Evolutionary conservation across 345 rosid genomes (phyloP).

Genomic region (Lumnitzera racemosa): DNA sequence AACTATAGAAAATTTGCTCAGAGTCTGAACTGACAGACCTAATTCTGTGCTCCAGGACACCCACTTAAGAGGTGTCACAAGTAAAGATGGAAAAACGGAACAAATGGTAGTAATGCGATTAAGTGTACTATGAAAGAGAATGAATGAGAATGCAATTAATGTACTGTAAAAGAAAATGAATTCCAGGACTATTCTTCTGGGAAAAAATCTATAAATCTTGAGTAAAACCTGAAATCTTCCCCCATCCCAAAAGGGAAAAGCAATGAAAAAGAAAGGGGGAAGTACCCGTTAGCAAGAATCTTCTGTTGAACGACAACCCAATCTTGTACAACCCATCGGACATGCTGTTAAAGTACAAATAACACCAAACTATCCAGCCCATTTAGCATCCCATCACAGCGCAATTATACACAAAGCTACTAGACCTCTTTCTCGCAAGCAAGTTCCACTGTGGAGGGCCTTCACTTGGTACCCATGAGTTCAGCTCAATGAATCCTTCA

Average conservation of each 20-base stretch:
- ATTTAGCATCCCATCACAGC: constrained; percentile 95
- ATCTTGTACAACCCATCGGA: constrained; percentile 29
- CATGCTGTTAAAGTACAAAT: constrained; percentile 18
- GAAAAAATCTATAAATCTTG: constrained; percentile 46
- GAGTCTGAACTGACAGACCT: too few relatives aligned
- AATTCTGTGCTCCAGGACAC: too few relatives aligned
- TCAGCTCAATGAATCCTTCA: constrained; percentile 77
- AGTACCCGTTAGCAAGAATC: constrained; percentile 53
- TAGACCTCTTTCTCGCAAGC: constrained; percentile 67
- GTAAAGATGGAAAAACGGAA: too few relatives aligned
- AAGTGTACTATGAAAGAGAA: too few relatives aligned
- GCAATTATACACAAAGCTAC: constrained; percentile 90
- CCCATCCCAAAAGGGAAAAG: constrained; percentile 31
- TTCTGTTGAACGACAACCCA: constrained; percentile 31
- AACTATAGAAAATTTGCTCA: too few relatives aligned
- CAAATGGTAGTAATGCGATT: too few relatives aligned
- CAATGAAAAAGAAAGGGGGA: constrained; percentile 24
- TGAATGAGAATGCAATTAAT: neutral
- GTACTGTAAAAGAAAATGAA: constrained; percentile 10
- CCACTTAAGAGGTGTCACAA: too few relatives aligned
- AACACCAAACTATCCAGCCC: constrained; percentile 16
- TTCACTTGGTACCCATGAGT: constrained; percentile 73
- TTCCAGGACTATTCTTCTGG: constrained; percentile 31
- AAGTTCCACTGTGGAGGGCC: constrained; percentile 74
- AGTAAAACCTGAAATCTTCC: constrained; percentile 47